phyloP scores from a whole-genome alignment of 1,284 basidiomycete species.

The Puccinia polysora region DNA sequence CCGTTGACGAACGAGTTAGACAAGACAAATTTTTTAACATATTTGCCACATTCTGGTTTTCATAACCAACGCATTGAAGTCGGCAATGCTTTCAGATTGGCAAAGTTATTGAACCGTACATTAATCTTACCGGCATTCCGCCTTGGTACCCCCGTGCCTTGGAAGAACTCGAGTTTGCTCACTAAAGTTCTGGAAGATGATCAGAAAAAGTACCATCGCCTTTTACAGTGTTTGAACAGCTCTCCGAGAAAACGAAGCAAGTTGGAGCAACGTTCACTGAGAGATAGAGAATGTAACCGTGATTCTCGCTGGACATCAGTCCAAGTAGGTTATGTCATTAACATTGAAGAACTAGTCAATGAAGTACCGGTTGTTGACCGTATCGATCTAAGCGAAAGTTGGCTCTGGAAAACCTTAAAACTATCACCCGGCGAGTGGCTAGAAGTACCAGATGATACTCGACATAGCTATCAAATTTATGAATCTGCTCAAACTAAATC shows the following conservation, averaged over 20 bases:
- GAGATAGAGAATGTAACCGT: slow-evolving; percentile 60
- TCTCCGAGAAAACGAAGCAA: too few species aligned
- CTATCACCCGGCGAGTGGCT: slow-evolving; percentile 6
- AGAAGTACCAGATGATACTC: neutral
- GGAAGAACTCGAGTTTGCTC: slow-evolving; percentile 57
- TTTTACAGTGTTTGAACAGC: slow-evolving; percentile 47
- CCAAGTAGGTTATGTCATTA: too few species aligned
- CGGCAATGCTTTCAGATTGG: slow-evolving; percentile 69
- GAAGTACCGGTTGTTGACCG: too few species aligned
- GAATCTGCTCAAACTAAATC: neutral
- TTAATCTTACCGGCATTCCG: slow-evolving; percentile 67
- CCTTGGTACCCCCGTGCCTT: slow-evolving; percentile 64
- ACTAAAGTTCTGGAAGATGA: slow-evolving; percentile 58
- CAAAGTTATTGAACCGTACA: slow-evolving; percentile 66
- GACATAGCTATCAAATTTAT: slow-evolving; percentile 24
- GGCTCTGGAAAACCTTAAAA: slow-evolving; percentile 55
- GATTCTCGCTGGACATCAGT: too few species aligned
- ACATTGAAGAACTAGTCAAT: too few species aligned
- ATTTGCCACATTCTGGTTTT: slow-evolving; percentile 58
- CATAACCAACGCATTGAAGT: slow-evolving; percentile 78
- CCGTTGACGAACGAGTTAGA: slow-evolving; percentile 12
- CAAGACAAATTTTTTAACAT: slow-evolving; percentile 45
- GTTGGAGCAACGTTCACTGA: slow-evolving; percentile 44
- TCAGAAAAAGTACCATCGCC: slow-evolving; percentile 56
- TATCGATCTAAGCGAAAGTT: too few species aligned